Evolutionary conservation across 2,329 filamentous ascomycete genomes (phyloP).

Genomic region (Alternaria rosae): DNA sequence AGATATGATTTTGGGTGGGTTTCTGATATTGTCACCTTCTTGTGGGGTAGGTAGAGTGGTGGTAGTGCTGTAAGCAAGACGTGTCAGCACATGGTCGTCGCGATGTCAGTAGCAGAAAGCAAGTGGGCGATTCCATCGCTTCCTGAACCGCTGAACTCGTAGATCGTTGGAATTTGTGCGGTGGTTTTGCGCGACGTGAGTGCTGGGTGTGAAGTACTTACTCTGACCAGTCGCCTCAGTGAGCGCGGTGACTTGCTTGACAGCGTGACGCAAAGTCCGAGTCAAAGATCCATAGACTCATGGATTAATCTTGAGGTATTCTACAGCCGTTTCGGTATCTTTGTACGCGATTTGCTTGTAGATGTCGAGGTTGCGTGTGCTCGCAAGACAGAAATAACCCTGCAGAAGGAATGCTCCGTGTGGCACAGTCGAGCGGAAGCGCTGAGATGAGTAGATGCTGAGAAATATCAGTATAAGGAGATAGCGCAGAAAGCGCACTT

Average conservation of each 20-base stretch:
- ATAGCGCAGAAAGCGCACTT: not conserved
- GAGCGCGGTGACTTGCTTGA: slow-evolving; percentile 32
- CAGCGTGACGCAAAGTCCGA: slow-evolving; percentile 21
- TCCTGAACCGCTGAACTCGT: not conserved
- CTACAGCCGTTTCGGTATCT: not conserved
- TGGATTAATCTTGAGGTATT: slow-evolving; percentile 13
- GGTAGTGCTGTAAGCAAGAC: slow-evolving; percentile 23
- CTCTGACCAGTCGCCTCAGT: slow-evolving; percentile 24
- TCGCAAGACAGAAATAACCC: slow-evolving; percentile 28
- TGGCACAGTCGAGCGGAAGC: slow-evolving; percentile 23
- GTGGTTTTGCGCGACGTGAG: not conserved
- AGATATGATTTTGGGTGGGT: not conserved
- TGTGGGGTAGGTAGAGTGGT: not conserved
- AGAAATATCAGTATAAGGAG: slow-evolving; percentile 3
- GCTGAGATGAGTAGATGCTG: not conserved
- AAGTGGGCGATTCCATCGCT: not conserved
- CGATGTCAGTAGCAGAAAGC: slow-evolving; percentile 9
- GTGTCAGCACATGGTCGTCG: slow-evolving; percentile 21
- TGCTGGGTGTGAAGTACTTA: slow-evolving; percentile 29
- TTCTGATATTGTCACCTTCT: not conserved
- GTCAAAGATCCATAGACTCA: slow-evolving; percentile 25
- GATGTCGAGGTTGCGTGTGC: slow-evolving; percentile 16
- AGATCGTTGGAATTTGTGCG: not conserved
- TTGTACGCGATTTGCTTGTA: slow-evolving; percentile 7
- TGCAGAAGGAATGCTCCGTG: slow-evolving; percentile 43